phyloP scores from a whole-genome alignment of 768 basidiomycete species.

The Lyophyllum semitale region DNA sequence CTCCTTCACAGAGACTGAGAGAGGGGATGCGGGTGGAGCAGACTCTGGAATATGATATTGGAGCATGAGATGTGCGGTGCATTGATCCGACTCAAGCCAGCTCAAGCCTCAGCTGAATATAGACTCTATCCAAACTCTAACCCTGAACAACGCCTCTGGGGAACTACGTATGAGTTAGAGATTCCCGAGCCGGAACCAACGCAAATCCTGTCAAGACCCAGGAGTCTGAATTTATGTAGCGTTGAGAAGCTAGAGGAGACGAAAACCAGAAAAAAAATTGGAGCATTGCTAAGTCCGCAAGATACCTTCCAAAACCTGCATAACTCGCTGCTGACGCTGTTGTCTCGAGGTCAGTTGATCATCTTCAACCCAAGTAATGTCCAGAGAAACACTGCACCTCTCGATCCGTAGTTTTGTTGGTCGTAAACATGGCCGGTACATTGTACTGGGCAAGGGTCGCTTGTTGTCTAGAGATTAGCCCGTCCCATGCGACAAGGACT shows the following conservation, averaged over 20 bases:
- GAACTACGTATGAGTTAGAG: not conserved
- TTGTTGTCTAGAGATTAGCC: conserved; percentile 73
- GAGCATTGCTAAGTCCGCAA: conserved; percentile 23
- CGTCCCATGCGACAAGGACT: conserved; percentile 76
- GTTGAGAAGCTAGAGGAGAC: not conserved
- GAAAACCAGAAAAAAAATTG: not conserved
- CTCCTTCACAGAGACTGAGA: not conserved
- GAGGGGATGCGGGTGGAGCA: not conserved
- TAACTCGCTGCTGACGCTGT: conserved; percentile 71
- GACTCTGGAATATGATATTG: not conserved
- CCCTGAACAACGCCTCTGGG: not conserved
- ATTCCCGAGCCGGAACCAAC: no score
- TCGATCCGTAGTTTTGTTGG: conserved; percentile 46
- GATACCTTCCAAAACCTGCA: conserved; percentile 66
- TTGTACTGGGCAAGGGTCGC: conserved; percentile 54
- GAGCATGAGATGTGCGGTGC: not conserved
- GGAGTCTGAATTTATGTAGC: not conserved
- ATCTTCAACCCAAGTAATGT: not conserved
- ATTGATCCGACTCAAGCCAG: not conserved
- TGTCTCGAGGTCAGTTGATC: not conserved
- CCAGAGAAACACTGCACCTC: conserved; percentile 47
- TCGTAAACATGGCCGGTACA: conserved; percentile 74
- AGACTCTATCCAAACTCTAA: no score
- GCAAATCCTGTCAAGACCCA: not conserved
- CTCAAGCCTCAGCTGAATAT: no score